Evolutionary conservation across 2,329 filamentous ascomycete genomes (phyloP).

Genomic region (Penicillium sp.): DNA sequence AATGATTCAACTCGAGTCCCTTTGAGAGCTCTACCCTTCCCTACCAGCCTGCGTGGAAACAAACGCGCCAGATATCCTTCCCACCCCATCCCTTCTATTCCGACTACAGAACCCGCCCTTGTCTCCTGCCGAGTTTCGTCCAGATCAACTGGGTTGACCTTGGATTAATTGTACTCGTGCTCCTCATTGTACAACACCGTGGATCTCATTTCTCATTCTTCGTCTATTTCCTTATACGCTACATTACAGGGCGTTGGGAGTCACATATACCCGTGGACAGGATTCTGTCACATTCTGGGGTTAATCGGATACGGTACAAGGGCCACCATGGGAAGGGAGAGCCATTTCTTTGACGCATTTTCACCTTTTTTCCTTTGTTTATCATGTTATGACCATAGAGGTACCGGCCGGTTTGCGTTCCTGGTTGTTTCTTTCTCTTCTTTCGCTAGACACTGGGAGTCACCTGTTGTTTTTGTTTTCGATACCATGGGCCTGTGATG

Average conservation of each 20-base stretch:
- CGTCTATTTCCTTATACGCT: background rate
- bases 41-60: conserved; percentile 4
- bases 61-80: conserved; percentile 3
- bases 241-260: conserved; percentile 9
- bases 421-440: conserved; percentile 33
- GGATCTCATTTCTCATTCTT: conserved; percentile 8
- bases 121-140: conserved; percentile 6
- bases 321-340: conserved; percentile 13
- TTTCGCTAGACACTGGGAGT: conserved; percentile 40
- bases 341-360: conserved; percentile 17
- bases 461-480: conserved; percentile 25
- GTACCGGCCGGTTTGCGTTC: conserved; percentile 36
- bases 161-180: background rate
- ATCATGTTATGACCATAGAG: conserved; percentile 42
- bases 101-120: background rate
- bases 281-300: conserved; percentile 6
- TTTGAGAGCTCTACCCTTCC: conserved; percentile 11
- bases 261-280: conserved; percentile 4
- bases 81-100: background rate
- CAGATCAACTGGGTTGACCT: conserved; percentile 19
- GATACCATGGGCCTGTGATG: conserved; percentile 32
- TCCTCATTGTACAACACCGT: conserved; percentile 35
- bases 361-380: conserved; percentile 23
- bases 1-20: conserved; percentile 1
- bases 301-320: conserved; percentile 10